Percentiles rank a stretch among this genome's conserved stretches.
Conservation (phyloP, 2,329 filamentous ascomycete genomes). For the Clonostachys chloroleuca region DNA sequence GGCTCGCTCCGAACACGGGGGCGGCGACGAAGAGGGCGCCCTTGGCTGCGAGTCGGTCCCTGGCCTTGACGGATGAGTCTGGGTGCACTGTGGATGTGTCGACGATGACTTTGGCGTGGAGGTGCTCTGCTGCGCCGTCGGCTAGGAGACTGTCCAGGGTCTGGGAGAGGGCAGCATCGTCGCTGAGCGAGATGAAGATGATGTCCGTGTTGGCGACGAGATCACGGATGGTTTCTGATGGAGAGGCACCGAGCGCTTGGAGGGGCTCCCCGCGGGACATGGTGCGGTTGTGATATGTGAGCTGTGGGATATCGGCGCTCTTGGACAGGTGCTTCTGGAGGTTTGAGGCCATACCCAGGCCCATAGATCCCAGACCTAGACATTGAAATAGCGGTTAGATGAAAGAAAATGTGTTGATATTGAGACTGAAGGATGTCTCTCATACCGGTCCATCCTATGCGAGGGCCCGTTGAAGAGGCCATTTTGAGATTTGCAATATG, state of each 20-base stretch:
- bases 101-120: constrained; percentile 33
- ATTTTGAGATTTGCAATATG: too few relatives aligned
- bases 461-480: too few relatives aligned
- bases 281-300: constrained; percentile 40
- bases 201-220: constrained; percentile 23
- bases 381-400: too few relatives aligned
- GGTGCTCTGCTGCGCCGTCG: background rate
- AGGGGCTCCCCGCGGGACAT: constrained; percentile 33
- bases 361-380: constrained; percentile 45
- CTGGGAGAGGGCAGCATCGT: constrained; percentile 30
- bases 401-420: too few relatives aligned
- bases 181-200: constrained; percentile 34
- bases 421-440: too few relatives aligned
- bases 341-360: constrained; percentile 41
- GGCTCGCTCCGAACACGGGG: constrained; percentile 46
- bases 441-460: too few relatives aligned
- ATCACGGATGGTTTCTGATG: constrained; percentile 10
- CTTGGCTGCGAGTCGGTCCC: constrained; percentile 15
- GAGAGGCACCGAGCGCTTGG: constrained; percentile 15
- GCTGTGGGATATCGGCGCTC: constrained; percentile 6
- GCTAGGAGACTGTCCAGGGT: constrained; percentile 23
- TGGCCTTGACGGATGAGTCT: constrained; percentile 23
- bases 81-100: constrained; percentile 49
- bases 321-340: constrained; percentile 33
- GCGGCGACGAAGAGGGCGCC: constrained; percentile 32